Evolutionary conservation across 495 filamentous ascomycete genomes (phyloP).

Genomic region (Aeminium ludgeri): DNA sequence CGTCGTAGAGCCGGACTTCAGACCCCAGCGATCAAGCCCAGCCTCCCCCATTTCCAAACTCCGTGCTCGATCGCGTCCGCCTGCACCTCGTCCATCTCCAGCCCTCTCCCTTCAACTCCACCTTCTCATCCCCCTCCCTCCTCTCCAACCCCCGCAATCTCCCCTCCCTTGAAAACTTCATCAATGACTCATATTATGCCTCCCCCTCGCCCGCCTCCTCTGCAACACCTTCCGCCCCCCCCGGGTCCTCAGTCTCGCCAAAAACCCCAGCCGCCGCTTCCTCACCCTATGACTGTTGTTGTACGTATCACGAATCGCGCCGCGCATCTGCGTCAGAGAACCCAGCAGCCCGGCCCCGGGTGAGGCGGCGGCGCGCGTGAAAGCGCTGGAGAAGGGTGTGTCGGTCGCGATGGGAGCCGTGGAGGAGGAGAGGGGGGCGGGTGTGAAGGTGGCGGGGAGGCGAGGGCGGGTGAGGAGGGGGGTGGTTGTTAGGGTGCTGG

Average conservation of each 20-base stretch:
- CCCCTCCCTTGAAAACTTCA: too few species aligned
- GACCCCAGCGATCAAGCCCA: too few species aligned
- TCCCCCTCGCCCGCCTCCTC: slow-evolving; percentile 42
- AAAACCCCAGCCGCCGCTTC: slow-evolving; percentile 55
- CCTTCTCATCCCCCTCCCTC: too few species aligned
- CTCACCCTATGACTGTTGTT: slow-evolving; percentile 51
- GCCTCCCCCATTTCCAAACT: too few species aligned
- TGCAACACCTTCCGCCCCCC: slow-evolving; percentile 39
- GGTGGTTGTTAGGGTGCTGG: slow-evolving; percentile 12
- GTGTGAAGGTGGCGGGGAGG: slow-evolving; percentile 18
- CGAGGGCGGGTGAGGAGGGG: slow-evolving; percentile 25
- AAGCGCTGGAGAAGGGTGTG: slow-evolving; percentile 30
- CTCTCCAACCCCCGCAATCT: too few species aligned
- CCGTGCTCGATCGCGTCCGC: too few species aligned
- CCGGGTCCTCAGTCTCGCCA: slow-evolving; percentile 38
- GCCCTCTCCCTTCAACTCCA: too few species aligned
- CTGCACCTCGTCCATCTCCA: too few species aligned
- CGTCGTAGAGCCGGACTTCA: too few species aligned
- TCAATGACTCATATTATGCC: slow-evolving; percentile 44
- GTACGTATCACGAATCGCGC: slow-evolving; percentile 43
- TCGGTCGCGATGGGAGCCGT: slow-evolving; percentile 13
- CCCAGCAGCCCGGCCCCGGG: too few species aligned
- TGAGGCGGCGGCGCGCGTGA: slow-evolving; percentile 6
- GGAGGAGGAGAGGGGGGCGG: slow-evolving; percentile 20
- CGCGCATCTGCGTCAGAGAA: slow-evolving; percentile 29